Evolutionary conservation across 2,329 filamentous ascomycete genomes (phyloP).

Genomic region (Fusarium solani-melongenae): DNA sequence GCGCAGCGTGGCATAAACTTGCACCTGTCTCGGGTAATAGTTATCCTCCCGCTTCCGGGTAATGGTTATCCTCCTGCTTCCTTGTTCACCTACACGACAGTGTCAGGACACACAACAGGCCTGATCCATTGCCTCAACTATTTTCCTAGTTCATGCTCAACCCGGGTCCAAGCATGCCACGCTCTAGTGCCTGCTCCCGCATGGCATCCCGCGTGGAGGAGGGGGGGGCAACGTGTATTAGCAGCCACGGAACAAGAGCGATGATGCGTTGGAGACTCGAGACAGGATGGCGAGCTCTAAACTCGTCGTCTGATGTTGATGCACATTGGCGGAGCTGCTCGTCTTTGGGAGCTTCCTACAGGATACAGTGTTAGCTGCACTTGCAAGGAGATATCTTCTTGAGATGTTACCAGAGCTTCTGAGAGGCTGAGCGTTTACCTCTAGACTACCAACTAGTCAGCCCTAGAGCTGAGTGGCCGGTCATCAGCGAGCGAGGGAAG

Average conservation of each 20-base stretch:
- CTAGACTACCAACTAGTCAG: constrained; percentile 8
- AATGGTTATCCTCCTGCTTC: not conserved
- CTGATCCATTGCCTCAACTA: not conserved
- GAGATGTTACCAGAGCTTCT: constrained; percentile 26
- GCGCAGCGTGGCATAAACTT: constrained; percentile 19
- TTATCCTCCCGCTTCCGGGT: not conserved
- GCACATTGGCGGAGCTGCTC: not conserved
- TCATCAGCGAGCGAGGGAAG: constrained; percentile 9
- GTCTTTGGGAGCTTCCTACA: not conserved
- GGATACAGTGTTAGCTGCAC: not conserved
- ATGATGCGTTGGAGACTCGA: not conserved
- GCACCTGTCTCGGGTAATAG: not conserved
- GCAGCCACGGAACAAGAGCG: not conserved
- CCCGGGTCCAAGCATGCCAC: not conserved
- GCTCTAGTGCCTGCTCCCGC: not conserved
- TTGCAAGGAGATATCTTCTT: constrained; percentile 3
- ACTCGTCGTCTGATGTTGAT: not conserved
- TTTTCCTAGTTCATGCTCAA: constrained; percentile 6
- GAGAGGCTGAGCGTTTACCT: constrained; percentile 10
- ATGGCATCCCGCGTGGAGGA: not conserved
- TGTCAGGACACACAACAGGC: constrained; percentile 1
- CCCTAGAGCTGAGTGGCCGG: not conserved
- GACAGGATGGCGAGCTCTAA: not conserved
- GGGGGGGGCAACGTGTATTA: not conserved
- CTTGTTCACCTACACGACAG: constrained; percentile 7